Base-by-base conservation (phyloP, 106 monocot genomes). In the Triglochin maritima region DNA sequence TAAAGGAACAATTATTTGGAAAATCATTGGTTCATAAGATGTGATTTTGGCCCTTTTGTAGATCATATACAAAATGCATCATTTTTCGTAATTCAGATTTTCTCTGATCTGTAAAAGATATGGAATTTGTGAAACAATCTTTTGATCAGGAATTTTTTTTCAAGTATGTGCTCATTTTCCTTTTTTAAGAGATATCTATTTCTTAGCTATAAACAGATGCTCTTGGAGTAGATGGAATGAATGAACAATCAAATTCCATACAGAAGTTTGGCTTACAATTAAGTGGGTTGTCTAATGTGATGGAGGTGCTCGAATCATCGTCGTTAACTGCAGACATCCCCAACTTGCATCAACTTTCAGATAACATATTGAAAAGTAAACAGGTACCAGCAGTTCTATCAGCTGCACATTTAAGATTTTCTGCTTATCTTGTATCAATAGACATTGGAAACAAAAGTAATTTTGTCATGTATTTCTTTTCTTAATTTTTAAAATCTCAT, bases 281-380 rank as follows among this genome's bases (percentile, higher is more conserved):
- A 68, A 69, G 59, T 47, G 90, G 94, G 60, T 71, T 94, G 59
- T 82, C 84, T 14, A 90, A 70, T 82, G 85, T 94, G 69, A 77
- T 94, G 57, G 89, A 87, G 57, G 87, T 89, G 74, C 84, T 94
- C 76, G 75, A 75, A 67, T 81, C 85, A 72, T 87, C 85, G 15
- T 81, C 90, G 10, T 71, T 74, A 6, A 66, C 82, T 16, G 84
- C 73, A 56, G 81, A 85, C 49, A 46, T 83, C 60, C 66, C 78
- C 64, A 90, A 85, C 69, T 67, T 95, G 61, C 94, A 90, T 71
- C 65, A 73, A 29, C 83, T 95, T 17, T 71, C 77, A 47, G 90
- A 87, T 71, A 72, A 71, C 76, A 79, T 74, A 69, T 55, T 83
- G 66, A 95, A 90, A 79, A 71, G 78, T 50, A 90, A 95, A 66